These are phyloP conservation scores for Eucalyptus sideroxylon DNA, from an alignment of 345 rosid species.

Conservation along the genomic window DNA sequence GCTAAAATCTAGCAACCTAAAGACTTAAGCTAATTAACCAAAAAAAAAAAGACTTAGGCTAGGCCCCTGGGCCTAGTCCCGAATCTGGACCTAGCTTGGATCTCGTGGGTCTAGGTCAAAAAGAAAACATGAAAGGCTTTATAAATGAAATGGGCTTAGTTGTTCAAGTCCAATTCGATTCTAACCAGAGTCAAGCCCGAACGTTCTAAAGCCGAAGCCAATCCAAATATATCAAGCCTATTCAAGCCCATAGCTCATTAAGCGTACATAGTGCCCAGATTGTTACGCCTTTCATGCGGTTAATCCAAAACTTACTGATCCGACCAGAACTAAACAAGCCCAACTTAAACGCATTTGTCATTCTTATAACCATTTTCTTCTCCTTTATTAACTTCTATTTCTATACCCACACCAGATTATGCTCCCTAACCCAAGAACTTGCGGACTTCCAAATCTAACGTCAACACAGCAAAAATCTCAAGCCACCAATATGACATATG, in stretches of 20 bases:
- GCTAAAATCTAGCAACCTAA: not conserved
- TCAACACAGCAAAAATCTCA: not conserved
- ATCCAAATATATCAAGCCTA: not conserved
- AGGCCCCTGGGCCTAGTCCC: not conserved
- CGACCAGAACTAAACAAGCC: too few relatives aligned
- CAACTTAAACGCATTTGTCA: too few relatives aligned
- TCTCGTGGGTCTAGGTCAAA: not conserved
- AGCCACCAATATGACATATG: not conserved
- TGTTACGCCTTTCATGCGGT: too few relatives aligned
- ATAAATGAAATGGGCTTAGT: not conserved
- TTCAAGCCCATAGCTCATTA: not conserved
- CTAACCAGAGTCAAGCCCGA: not conserved
- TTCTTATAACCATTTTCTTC: too few relatives aligned
- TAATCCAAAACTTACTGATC: too few relatives aligned
- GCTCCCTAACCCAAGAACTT: not conserved
- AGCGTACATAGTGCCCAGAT: too few relatives aligned
- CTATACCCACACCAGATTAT: not conserved
- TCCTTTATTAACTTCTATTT: too few relatives aligned
- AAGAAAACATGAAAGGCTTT: not conserved
- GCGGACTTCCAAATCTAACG: not conserved
- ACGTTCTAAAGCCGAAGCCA: not conserved
- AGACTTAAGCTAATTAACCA: not conserved
- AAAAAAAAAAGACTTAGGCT: not conserved
- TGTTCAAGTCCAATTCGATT: not conserved
- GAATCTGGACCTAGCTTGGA: not conserved